These are phyloP conservation scores for Pestalotiopsis sp. DNA, from an alignment of 2,329 filamentous ascomycete species.

Conservation along the genomic window DNA sequence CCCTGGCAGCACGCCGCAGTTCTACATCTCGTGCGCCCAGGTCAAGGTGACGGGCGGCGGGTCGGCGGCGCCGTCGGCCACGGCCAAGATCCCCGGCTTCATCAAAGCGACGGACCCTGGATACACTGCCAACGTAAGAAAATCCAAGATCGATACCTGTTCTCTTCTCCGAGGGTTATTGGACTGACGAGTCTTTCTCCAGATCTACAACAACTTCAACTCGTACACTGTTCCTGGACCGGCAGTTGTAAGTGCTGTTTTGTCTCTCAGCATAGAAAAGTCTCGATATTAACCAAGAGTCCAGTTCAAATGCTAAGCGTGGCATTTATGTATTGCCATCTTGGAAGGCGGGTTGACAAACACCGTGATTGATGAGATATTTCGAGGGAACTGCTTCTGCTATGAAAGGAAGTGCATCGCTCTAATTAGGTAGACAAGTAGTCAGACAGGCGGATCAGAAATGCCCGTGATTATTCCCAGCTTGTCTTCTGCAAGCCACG, in stretches of 20 bases:
- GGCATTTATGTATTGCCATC: neutral
- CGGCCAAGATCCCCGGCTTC: conserved; percentile 41
- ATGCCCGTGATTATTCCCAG: no score
- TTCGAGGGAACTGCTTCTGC: neutral
- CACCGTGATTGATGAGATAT: neutral
- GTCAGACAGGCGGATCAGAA: no score
- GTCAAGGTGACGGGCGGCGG: conserved; percentile 45
- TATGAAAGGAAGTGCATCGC: neutral
- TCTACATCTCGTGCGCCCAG: conserved; percentile 50
- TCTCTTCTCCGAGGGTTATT: neutral
- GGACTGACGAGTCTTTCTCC: neutral
- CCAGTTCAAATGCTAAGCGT: conserved; percentile 5
- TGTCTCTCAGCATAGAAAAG: neutral
- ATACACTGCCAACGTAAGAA: conserved; percentile 19
- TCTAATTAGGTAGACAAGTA: neutral
- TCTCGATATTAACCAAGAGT: neutral
- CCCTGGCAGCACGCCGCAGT: conserved; percentile 45
- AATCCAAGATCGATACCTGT: no score
- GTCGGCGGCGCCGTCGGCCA: conserved; percentile 32
- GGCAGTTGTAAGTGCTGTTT: neutral
- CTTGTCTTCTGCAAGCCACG: no score
- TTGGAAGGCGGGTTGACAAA: neutral
- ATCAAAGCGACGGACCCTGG: conserved; percentile 45
- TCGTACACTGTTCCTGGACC: conserved; percentile 10
- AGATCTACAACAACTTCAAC: conserved; percentile 13